phyloP scores from a whole-genome alignment of 2,329 filamentous ascomycete species.

The Pseudovirgaria hyperparasitica region DNA sequence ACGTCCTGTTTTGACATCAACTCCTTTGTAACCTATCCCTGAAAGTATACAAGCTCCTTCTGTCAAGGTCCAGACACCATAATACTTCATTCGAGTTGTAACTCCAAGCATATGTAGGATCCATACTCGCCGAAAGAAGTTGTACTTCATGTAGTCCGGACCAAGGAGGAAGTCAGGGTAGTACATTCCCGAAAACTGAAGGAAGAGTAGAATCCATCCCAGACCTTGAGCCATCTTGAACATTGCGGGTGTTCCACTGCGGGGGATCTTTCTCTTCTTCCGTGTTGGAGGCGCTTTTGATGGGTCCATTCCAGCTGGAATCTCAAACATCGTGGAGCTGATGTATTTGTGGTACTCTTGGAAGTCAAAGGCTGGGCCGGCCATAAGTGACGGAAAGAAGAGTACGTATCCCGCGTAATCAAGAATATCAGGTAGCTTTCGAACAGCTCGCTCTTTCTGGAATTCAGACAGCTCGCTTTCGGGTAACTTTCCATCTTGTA shows the following conservation, averaged over 20 bases:
- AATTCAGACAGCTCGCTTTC: conserved; percentile 70
- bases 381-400: conserved; percentile 87
- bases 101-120: conserved; percentile 75
- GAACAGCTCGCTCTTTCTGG: conserved; percentile 71
- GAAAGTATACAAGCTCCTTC: conserved; percentile 91
- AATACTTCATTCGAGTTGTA: conserved; percentile 81
- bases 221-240: conserved; percentile 64
- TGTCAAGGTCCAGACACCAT: conserved; percentile 86
- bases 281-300: conserved; percentile 73
- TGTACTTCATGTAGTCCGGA: conserved; percentile 53
- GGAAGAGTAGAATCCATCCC: conserved; percentile 65
- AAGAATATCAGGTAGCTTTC: conserved; percentile 58
- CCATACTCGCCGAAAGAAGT: conserved; percentile 61
- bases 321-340: conserved; percentile 86
- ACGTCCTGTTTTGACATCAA: conserved; percentile 73
- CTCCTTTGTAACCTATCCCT: conserved; percentile 85
- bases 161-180: conserved; percentile 49
- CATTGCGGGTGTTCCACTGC: conserved; percentile 74
- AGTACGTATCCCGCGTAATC: conserved; percentile 84
- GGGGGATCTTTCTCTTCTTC: conserved; percentile 83
- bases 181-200: conserved; percentile 59
- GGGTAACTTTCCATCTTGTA: conserved; percentile 78
- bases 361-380: conserved; percentile 87
- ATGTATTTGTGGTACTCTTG: conserved; percentile 88
- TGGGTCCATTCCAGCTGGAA: conserved; percentile 69